Base-by-base conservation (phyloP, 2,329 filamentous ascomycete genomes). In the Penicillium sp. region DNA sequence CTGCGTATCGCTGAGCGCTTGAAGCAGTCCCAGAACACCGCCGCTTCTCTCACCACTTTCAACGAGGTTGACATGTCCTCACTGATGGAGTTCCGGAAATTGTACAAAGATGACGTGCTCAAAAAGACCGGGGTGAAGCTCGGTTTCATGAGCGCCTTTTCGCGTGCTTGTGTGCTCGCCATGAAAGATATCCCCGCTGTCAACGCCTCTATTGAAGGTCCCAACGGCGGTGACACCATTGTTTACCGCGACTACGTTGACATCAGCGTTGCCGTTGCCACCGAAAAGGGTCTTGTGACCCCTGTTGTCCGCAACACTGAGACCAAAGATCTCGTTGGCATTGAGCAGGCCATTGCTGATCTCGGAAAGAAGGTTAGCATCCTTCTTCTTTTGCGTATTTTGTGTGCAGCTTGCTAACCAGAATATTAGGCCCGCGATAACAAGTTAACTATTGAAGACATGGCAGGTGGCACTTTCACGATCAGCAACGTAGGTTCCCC, bases 41-140 rank as follows among this genome's bases (percentile, higher is more conserved):
- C 93, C 42, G 93, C 93, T 37, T 95, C 93, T 3, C 80, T 99
- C 45, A 97, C 93, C 40, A 99, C 93, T 22, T 99, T 99, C 81
- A 96, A 99, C 73, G 92, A 97, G 74, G 93, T 99, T 54, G 93
- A 99, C 72, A 99, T 99, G 93, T 95, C 92, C 28, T 89, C 87
- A 18, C 79, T 99, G 41, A 95, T 97, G 87, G 89, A 96, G 56
- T 92, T 99, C 78, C 87, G 93, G 62, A 96, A 95, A 73, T 79
- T 90, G 39, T 97, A 97, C 81, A 97, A 97, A 79, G 92, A 97
- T 52, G 91, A 95, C 52, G 78, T 96, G 18, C 78, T 97, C 50
- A 95, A 97, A 81, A 95, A 92, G 79, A 93, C 89, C 9, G 92
- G 91, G 37, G 87, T 97, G 50, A 99, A 97, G 79, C 86, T 99